Evolutionary conservation across 2,329 filamentous ascomycete genomes (phyloP).

Genomic region (Venturia oleaginea): DNA sequence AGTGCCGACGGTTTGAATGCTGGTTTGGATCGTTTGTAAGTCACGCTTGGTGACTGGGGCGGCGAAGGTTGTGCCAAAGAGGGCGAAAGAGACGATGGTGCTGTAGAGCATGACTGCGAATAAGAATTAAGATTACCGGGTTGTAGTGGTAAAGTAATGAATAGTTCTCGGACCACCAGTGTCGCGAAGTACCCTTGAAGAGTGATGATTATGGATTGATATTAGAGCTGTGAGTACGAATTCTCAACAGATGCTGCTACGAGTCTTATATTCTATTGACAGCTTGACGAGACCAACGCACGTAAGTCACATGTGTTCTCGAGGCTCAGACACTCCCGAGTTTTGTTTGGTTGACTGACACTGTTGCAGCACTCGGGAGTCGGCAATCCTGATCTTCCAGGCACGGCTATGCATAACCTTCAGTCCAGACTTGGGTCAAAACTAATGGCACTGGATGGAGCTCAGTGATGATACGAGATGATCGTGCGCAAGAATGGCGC

Average conservation of each 20-base stretch:
- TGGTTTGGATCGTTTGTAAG: not conserved
- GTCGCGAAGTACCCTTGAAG: not conserved
- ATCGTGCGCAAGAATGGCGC: not conserved
- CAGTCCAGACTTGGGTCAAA: not conserved
- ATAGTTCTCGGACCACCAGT: not conserved
- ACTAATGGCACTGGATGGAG: not conserved
- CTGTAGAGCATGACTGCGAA: conserved; percentile 7
- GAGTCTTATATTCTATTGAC: not conserved
- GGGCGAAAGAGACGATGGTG: conserved; percentile 4
- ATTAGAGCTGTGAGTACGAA: not conserved
- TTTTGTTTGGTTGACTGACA: conserved; percentile 1
- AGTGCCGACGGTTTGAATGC: not conserved
- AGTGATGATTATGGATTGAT: not conserved
- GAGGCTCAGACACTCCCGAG: not conserved
- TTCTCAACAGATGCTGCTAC: not conserved
- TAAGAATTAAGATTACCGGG: not conserved
- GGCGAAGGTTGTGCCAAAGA: conserved; percentile 4
- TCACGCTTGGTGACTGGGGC: conserved; percentile 7
- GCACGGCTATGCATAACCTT: not conserved
- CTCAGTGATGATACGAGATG: not conserved
- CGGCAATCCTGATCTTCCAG: not conserved
- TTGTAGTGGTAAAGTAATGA: not conserved
- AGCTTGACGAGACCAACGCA: not conserved
- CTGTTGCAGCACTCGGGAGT: not conserved
- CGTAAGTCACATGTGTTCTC: not conserved